Evolutionary conservation across 257 asterid genomes (phyloP).

Genomic region (Nicotiana knightiana): DNA sequence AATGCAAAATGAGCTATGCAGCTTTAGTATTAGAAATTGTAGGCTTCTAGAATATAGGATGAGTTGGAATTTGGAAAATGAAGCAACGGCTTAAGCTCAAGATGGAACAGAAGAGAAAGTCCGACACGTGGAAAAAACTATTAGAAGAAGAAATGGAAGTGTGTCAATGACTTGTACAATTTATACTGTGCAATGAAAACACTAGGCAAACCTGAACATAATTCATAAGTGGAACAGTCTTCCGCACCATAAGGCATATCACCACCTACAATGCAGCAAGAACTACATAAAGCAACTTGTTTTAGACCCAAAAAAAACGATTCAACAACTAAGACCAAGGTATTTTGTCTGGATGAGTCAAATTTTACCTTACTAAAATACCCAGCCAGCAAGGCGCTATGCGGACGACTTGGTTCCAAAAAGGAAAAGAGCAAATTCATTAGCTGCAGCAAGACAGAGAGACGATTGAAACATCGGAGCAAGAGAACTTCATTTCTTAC

Average conservation of each 20-base stretch:
- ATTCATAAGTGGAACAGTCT: constrained; percentile 77
- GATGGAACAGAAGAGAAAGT: not conserved
- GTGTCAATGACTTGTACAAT: not conserved
- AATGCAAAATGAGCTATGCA: not conserved
- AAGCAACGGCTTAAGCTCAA: not conserved
- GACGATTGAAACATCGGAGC: constrained; percentile 12
- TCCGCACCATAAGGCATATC: constrained; percentile 86
- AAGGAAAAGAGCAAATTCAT: constrained; percentile 93
- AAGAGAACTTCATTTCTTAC: constrained; percentile 12
- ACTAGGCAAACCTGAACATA: constrained; percentile 65
- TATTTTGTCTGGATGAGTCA: constrained; percentile 5
- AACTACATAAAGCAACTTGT: constrained; percentile 21
- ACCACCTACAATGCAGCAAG: constrained; percentile 62
- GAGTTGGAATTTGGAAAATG: not conserved
- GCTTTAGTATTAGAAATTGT: not conserved
- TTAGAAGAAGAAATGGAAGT: not conserved
- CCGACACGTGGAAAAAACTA: not conserved
- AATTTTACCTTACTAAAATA: constrained; percentile 86
- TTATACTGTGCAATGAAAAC: not conserved
- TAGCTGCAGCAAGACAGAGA: constrained; percentile 50
- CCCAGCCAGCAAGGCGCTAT: constrained; percentile 89
- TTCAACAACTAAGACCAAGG: constrained; percentile 8
- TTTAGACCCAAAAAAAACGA: constrained; percentile 3
- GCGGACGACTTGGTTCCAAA: constrained; percentile 82
- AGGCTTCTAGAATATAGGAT: not conserved